Base-by-base conservation (phyloP, 192 early-diverging fungal species). In the Backusella mclennaniae region DNA sequence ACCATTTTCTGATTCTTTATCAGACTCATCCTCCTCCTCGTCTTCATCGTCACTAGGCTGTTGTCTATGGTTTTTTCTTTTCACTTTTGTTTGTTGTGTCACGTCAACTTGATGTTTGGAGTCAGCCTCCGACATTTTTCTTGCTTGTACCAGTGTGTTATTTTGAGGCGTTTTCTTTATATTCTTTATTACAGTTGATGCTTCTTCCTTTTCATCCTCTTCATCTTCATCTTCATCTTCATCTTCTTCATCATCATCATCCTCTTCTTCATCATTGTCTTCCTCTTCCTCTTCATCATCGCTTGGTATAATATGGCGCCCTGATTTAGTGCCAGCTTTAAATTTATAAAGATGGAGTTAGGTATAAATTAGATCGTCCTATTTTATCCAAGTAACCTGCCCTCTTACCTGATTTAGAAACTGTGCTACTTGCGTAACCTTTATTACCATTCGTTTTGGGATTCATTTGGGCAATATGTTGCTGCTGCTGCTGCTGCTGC, bases 241-340 rank as follows among this genome's bases (percentile, higher is more conserved):
- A 26, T 71, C 56, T 1, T 71, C 70, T 23, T 73, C 71, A 19
- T 75, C 76, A 9, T 77, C 44, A 0, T 77, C 76, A 0, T 44
- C 41, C 0, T 77, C 70, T 42, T 76, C 70, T 23, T 73, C 71
- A 19, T 75, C 76, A 9, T 77, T 35, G 0, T 77, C 76, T 0
- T 44, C 41, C 0, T 77, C 70, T 42, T 76, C 53, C 0, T 77
- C 76, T 38, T 80, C 80, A 72, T 81, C 80, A 73, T 77, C 76
- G 23, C 73, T 75, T 14, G 80, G 68, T 44, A 72, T 41, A 26
- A 67, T 68, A 33, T 66, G 31, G 29, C 69, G 67, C 1, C 21
- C 39, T 7, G 41, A 11, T 26, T 73, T 73, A 73, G 17, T 14
- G 31, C 15, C 52, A 53, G 72, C 36, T 69, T 69, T 29, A 63